Base-by-base conservation (phyloP, 106 monocot species). In the Iris macrosiphon region DNA sequence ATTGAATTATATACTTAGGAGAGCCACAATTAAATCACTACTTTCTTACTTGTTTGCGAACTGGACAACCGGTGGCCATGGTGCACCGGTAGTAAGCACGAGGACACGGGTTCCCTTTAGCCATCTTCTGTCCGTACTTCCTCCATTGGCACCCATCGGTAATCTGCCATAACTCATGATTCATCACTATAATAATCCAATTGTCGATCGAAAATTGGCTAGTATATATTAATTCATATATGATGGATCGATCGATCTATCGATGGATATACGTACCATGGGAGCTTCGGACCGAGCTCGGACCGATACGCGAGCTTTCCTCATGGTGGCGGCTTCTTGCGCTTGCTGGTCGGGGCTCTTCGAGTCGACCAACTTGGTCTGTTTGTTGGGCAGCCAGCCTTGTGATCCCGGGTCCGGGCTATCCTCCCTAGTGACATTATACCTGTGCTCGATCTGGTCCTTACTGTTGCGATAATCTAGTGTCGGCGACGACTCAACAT, bases 121-220 rank as follows among this genome's bases (percentile, higher is more conserved):
- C 77, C 81, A 81, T 87, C 61, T 87, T 87, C 72, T 87, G 86
- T 16, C 86, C 81, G 16, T 87, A 87, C 35, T 87, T 87, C 29
- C 86, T 62, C 86, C 87, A 87, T 60, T 95, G 94, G 27, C 94
- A 95, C 28, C 94, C 94, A 60, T 95, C 94, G 41, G 75, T 70
- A 34, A 95, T 89, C 94, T 87, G 10, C 15, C 58, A 9, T 12
- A 63, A 26, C 10, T 35, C 4, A 35, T 62, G 6, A 15, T 5
- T 3, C n/a, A n/a, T n/a, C n/a, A n/a, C 26, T 8, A 22, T 18
- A 44, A 24, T 24, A 59, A 52, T n/a, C 4, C 11, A 7, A 29
- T 11, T 19, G 19, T 53, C 8, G 1, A 27, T 12, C 5, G 21
- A 41, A 47, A 1, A 13, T 17, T n/a, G 39, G 7, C 27, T 42